Evolutionary conservation across 345 rosid genomes (phyloP).

Genomic region (Eucalyptus polyanthemos): DNA sequence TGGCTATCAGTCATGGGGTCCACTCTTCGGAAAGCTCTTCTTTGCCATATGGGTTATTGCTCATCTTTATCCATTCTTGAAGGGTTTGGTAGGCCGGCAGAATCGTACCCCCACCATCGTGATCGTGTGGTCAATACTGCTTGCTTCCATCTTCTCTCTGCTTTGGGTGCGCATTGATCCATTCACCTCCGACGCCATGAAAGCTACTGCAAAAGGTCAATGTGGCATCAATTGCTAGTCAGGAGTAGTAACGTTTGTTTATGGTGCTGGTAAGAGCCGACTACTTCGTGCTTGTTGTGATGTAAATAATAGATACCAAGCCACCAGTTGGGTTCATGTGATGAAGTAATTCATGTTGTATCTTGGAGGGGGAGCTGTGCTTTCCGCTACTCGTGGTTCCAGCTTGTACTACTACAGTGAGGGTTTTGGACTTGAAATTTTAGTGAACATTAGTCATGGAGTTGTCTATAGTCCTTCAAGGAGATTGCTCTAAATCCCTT

Average conservation of each 20-base stretch:
- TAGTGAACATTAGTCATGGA: background rate
- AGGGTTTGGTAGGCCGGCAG: slow-evolving; percentile 7
- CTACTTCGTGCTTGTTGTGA: background rate
- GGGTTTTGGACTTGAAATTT: background rate
- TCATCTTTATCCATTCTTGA: slow-evolving; percentile 9
- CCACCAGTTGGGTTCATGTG: background rate
- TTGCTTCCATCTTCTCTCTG: slow-evolving; percentile 8
- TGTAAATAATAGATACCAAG: background rate
- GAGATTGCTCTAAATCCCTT: background rate
- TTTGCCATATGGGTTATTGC: slow-evolving; percentile 9
- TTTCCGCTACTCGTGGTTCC: background rate
- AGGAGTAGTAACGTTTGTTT: background rate
- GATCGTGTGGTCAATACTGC: slow-evolving; percentile 6
- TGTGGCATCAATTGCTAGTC: slow-evolving; percentile 22
- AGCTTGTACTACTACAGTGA: background rate
- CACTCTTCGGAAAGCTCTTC: slow-evolving; percentile 7
- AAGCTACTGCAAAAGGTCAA: background rate
- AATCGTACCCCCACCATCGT: slow-evolving; percentile 9
- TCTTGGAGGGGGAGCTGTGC: background rate
- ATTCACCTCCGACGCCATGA: background rate
- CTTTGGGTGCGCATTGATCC: slow-evolving; percentile 9
- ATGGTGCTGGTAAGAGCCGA: background rate
- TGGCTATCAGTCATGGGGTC: slow-evolving; percentile 9
- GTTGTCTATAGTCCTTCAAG: background rate
- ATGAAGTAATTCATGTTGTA: background rate